These are phyloP conservation scores for Elymus sibiricus DNA, from an alignment of 176 grass and related monocot genomes.

Conservation along the genomic window DNA sequence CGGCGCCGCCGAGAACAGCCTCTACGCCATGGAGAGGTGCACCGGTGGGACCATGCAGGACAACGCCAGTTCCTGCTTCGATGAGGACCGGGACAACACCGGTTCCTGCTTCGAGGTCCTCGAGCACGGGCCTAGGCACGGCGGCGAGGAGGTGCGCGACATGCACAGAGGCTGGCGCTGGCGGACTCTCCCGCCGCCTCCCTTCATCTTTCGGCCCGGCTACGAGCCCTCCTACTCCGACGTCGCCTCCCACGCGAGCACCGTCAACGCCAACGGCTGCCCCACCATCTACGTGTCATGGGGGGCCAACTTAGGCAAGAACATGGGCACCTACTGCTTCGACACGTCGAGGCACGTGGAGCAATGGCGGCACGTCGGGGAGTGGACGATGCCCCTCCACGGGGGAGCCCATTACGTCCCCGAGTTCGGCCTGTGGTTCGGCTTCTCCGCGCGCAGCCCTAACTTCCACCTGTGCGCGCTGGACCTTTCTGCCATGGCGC, in stretches of 20 bases:
- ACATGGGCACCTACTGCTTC: background rate
- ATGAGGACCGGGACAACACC: too few relatives aligned
- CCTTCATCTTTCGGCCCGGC: background rate
- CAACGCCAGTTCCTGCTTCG: background rate
- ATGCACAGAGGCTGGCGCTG: background rate
- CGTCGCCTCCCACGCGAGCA: background rate
- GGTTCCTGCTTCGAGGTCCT: too few relatives aligned
- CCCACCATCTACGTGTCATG: background rate
- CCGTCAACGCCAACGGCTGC: background rate
- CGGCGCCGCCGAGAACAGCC: background rate
- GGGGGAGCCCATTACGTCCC: background rate
- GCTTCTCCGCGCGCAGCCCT: background rate
- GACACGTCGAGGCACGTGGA: background rate
- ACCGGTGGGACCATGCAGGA: background rate
- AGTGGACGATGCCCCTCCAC: background rate
- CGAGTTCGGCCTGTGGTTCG: background rate
- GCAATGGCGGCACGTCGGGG: background rate
- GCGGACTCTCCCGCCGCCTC: background rate
- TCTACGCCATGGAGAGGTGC: background rate
- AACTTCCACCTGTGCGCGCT: background rate
- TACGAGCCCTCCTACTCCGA: background rate
- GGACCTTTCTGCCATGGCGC: background rate
- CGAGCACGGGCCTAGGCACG: background rate
- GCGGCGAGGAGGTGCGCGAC: background rate
- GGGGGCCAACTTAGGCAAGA: background rate